phyloP scores from a whole-genome alignment of 345 rosid genomes.

The Lumnitzera littorea region DNA sequence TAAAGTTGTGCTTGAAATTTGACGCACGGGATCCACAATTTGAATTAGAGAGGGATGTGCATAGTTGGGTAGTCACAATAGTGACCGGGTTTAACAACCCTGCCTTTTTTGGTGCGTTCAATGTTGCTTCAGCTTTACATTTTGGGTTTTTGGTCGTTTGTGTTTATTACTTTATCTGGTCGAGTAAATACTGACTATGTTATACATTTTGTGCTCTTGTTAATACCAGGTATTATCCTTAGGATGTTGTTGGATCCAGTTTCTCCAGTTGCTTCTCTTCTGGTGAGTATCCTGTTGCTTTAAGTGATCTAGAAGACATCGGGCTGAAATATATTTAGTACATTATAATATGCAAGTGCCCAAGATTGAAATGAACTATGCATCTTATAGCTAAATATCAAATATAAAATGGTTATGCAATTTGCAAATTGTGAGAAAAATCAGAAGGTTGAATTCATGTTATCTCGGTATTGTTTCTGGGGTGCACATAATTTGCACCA shows the following conservation, averaged over 20 bases:
- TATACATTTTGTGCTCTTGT: slow-evolving; percentile 1
- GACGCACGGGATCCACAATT: slow-evolving; percentile 14
- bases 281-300: slow-evolving; percentile 33
- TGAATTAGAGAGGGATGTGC: slow-evolving; percentile 40
- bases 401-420: no score
- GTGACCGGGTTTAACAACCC: slow-evolving; percentile 40
- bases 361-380: no score
- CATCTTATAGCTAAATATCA: no score
- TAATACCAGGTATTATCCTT: slow-evolving; percentile 42
- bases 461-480: no score
- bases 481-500: no score
- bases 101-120: slow-evolving; percentile 49
- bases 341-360: no score
- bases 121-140: slow-evolving; percentile 2
- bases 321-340: no score
- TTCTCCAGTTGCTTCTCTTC: slow-evolving; percentile 35
- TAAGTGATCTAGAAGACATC: no score
- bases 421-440: no score
- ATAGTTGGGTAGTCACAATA: slow-evolving; percentile 29
- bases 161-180: slow-evolving; percentile 4
- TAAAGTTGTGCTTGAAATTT: slow-evolving; percentile 52
- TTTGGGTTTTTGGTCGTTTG: background rate
- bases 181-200: background rate
- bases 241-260: slow-evolving; percentile 55
- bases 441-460: no score